Base-by-base conservation (phyloP, 352 stramenopile genomes). In the Pythium volutum region DNA sequence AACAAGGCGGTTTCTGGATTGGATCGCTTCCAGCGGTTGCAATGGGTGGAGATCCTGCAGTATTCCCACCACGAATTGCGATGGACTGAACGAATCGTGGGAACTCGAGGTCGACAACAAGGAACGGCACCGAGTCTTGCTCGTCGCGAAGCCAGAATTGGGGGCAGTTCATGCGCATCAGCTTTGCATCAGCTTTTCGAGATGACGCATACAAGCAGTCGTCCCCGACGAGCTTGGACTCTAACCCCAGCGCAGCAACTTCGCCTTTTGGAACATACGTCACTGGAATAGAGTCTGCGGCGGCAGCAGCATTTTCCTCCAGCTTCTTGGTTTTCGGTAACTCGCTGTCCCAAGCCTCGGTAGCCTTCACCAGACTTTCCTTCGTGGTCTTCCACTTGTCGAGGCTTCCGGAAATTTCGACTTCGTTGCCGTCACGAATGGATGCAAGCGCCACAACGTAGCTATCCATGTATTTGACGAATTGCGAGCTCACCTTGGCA, bases 81-180 rank as follows among this genome's bases (percentile, higher is more conserved):
- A 95, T 26, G 2, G 84, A 81, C 23, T 89, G 67, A 15, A 95
- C 75, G 52, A 84, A 80, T 7, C 80, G 73, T 11, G 84, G 80
- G 22, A 88, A 69, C 53, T 89, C 82, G 3, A 95, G 73, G 55
- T 95, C 85, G 8, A 95, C 68, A 10, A 87, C 69, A 2, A 90
- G 33, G 2, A 82, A 87, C 5, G 84, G 79, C 11, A 75, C 46
- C 3, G 64, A 39, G 42, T 93, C 85, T 23, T 79, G 62, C 10
- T 74, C 58, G 7, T 89, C 72, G 20, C 79, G 71, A 10, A 81
- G 47, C 85, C 84, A 93, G 48, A 73, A 86, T 38, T 88, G 73
- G 11, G 58, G 9, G 27, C 66, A 76, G 56, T 90, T 87, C 52
- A 94, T 64, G 2, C 82, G 75, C 1, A 74, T 70, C 20, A 69